Evolutionary conservation across 305 asterid species (phyloP).

Genomic region (Petunia hybrid): DNA sequence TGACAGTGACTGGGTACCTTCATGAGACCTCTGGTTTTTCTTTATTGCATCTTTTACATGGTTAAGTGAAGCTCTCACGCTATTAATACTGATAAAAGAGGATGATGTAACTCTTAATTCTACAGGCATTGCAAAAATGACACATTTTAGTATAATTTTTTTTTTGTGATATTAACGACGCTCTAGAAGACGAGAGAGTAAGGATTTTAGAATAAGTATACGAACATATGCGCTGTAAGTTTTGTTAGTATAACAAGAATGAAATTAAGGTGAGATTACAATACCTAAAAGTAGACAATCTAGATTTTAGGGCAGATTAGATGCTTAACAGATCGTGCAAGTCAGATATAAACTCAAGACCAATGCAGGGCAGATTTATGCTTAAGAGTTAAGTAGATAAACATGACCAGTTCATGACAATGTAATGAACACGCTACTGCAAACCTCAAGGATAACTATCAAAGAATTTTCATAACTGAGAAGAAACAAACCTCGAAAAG

Average conservation of each 20-base stretch:
- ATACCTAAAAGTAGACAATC: not conserved
- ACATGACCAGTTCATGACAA: no score
- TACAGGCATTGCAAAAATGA: not conserved
- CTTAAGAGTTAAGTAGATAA: no score
- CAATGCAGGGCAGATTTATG: no score
- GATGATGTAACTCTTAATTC: constrained; percentile 15
- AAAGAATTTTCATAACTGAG: no score
- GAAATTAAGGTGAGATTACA: constrained; percentile 13
- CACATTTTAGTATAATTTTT: not conserved
- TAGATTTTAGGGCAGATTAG: not conserved
- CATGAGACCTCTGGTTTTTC: not conserved
- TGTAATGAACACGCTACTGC: no score
- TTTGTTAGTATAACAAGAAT: constrained; percentile 7
- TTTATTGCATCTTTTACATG: not conserved
- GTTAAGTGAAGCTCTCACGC: constrained; percentile 7
- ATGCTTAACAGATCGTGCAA: no score
- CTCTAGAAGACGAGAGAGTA: not conserved
- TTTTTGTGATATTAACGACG: not conserved
- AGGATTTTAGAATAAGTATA: not conserved
- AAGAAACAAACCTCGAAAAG: no score
- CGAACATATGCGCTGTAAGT: not conserved
- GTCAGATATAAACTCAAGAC: no score
- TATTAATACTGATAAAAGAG: not conserved
- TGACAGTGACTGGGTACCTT: constrained; percentile 96
- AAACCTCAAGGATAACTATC: no score